Conservation (phyloP, 805 yeast species). For the Teunomyces stri region DNA sequence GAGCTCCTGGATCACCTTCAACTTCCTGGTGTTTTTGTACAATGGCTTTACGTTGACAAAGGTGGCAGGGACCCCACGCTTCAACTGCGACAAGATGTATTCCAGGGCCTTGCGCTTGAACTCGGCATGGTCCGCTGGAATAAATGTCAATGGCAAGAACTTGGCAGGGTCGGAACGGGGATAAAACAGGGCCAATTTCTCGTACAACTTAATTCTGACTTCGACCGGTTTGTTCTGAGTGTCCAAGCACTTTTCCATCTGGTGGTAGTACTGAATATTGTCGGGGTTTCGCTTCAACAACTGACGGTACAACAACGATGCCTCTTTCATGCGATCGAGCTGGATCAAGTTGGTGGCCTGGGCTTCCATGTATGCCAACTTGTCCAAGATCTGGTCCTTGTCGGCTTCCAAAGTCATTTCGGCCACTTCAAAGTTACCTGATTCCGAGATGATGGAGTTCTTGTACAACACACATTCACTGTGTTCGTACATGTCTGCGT, state of each 20-base stretch:
- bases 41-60: conserved; percentile 83
- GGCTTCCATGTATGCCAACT: conserved; percentile 59
- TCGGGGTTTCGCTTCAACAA: conserved; percentile 87
- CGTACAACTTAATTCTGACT: conserved; percentile 60
- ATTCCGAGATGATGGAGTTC: conserved; percentile 58
- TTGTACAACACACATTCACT: conserved; percentile 79
- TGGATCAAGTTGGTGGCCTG: conserved; percentile 62
- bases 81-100: conserved; percentile 62
- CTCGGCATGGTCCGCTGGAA: conserved; percentile 49
- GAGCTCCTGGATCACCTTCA: conserved; percentile 49
- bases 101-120: conserved; percentile 46
- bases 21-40: conserved; percentile 46
- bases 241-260: conserved; percentile 64
- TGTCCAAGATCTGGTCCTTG: conserved; percentile 52
- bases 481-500: conserved; percentile 69
- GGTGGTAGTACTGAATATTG: conserved; percentile 58
- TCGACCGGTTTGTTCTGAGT: conserved; percentile 39
- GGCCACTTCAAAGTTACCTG: conserved; percentile 65
- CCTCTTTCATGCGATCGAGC: conserved; percentile 57
- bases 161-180: conserved; percentile 83
- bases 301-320: conserved; percentile 64
- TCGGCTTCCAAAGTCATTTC: conserved; percentile 55
- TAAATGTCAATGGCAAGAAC: conserved; percentile 73
- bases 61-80: conserved; percentile 85
- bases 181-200: conserved; percentile 62